Evolutionary conservation across 1,284 basidiomycete genomes (phyloP).

Genomic region (Ceratobasidium papillatum): DNA sequence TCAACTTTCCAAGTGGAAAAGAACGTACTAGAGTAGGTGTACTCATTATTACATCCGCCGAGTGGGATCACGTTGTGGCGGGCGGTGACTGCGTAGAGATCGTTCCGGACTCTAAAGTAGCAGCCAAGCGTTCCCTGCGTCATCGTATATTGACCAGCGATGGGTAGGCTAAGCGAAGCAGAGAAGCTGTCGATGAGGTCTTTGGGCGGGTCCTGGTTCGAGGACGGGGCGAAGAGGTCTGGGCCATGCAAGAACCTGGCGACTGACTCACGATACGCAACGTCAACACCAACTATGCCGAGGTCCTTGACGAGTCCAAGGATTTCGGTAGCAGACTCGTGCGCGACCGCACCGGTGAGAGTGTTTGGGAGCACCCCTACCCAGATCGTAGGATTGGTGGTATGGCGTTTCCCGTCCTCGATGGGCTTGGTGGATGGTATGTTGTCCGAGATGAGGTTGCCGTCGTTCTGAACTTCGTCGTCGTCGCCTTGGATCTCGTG

Average conservation of each 20-base stretch:
- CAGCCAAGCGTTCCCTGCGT: constrained; percentile 54
- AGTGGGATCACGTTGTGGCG: constrained; percentile 52
- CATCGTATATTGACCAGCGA: constrained; percentile 48
- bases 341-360: constrained; percentile 50
- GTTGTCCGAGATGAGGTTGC: constrained; percentile 42
- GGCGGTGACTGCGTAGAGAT: constrained; percentile 53
- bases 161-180: constrained; percentile 46
- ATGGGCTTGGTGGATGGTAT: constrained; percentile 46
- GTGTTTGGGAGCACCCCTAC: constrained; percentile 54
- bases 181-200: constrained; percentile 50
- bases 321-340: constrained; percentile 51
- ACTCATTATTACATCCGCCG: constrained; percentile 48
- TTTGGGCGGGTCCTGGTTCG: constrained; percentile 51
- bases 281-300: constrained; percentile 51
- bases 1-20: constrained; percentile 46
- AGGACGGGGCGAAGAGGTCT: constrained; percentile 51
- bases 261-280: constrained; percentile 54
- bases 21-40: constrained; percentile 51
- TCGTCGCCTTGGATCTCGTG: constrained; percentile 47
- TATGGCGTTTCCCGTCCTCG: constrained; percentile 45
- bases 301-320: constrained; percentile 47
- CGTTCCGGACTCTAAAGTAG: constrained; percentile 52
- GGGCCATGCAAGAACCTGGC: constrained; percentile 48
- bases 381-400: constrained; percentile 55
- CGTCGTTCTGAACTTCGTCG: constrained; percentile 33